Base-by-base conservation (phyloP, 2,329 filamentous ascomycete species). In the Onygena corvina region DNA sequence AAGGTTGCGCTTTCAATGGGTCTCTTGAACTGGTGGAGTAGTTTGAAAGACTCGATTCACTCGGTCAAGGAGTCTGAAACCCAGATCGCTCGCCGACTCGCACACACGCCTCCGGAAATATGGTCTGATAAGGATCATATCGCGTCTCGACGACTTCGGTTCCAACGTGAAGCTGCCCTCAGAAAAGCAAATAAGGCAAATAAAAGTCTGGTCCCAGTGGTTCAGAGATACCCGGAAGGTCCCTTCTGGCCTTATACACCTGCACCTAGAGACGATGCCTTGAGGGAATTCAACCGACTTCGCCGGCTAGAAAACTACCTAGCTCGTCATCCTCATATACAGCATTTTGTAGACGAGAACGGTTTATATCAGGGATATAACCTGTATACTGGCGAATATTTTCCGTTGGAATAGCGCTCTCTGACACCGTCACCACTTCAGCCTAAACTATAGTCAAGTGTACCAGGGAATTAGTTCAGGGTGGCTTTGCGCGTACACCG, bases 61-160 rank as follows among this genome's bases (percentile, higher is more conserved):
- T 11, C 11, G 29, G 30, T 47, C 16, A 25, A 31, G 16, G 50
- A 55, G 42, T 46, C 9, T 27, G 47, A 52, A 8, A 31, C 42
- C 20, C 18, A 48, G 6, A 46, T n/a, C 9, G 42, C 49, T 25
- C 21, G 14, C 2, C 50, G 53, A 14, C 40, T 55, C 20, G 38
- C 33, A 8, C 20, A 38, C 9, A 51, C 52, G 3, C 53, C 53
- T 20, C 53, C 53, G 0, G 53, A 55, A 48, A 47, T 52, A 33
- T 55, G 53, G 53, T 45, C 46, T n/a, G 27, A 16, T n/a, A 49
- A 42, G n/a, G 53, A 55, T 23, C 49, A 50, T 40, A 52, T 50
- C 30, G 48, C 46, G 20, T 52, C 53, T 11, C 53, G 53, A 18
- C 52, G 52, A 3, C 52, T 52, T n/a, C 52, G 53, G 3, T 50